Conservation (phyloP, 2,329 filamentous ascomycete species). For the Dothideomycetes sp. region DNA sequence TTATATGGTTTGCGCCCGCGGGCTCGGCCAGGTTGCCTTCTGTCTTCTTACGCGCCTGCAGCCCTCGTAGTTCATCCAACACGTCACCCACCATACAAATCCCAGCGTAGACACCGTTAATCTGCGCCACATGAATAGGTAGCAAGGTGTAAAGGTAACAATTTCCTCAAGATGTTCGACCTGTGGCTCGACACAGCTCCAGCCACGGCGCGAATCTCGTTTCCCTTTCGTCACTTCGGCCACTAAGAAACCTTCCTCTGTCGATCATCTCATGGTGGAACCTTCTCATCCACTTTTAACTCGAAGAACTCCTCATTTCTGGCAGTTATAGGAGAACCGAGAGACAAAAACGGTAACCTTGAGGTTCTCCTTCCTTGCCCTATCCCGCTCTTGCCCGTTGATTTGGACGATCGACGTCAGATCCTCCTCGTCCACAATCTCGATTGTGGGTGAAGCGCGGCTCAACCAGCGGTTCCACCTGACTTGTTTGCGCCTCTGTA, state of each 20-base stretch:
- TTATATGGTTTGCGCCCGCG: no score
- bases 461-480: slow-evolving; percentile 1
- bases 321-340: slow-evolving; percentile 4
- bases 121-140: no score
- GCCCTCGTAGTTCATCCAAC: no score
- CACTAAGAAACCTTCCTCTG: slow-evolving; percentile 7
- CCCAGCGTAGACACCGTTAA: no score
- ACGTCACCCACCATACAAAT: no score
- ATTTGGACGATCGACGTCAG: slow-evolving; percentile 7
- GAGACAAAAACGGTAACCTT: slow-evolving; percentile 5
- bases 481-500: no score
- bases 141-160: no score
- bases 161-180: no score
- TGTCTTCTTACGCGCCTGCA: no score
- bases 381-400: neutral
- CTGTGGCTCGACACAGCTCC: slow-evolving; percentile 1
- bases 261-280: slow-evolving; percentile 3
- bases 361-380: neutral
- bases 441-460: neutral
- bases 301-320: neutral
- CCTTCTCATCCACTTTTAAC: neutral
- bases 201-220: neutral
- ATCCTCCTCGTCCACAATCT: slow-evolving; percentile 7
- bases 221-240: slow-evolving; percentile 8
- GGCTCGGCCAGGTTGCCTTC: no score